phyloP scores from a whole-genome alignment of 192 early-diverging fungal species.

The Coemansia umbellata region DNA sequence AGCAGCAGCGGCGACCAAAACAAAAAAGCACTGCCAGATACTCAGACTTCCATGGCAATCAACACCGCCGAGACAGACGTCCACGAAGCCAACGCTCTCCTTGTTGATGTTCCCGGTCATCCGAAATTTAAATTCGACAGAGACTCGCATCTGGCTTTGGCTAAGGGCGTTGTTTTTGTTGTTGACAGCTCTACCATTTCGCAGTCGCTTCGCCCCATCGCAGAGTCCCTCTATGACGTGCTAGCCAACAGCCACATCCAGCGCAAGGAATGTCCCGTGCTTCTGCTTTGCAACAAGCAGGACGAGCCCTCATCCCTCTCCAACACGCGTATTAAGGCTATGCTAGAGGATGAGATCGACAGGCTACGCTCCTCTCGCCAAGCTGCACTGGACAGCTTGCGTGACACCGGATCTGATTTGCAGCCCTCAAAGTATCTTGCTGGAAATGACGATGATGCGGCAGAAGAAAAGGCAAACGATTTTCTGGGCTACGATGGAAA shows the following conservation, averaged over 20 bases:
- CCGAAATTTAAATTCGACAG: slow-evolving; percentile 73
- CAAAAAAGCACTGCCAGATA: slow-evolving; percentile 11
- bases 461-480: slow-evolving; percentile 58
- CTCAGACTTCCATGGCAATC: slow-evolving; percentile 40
- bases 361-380: slow-evolving; percentile 23
- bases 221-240: slow-evolving; percentile 82
- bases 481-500: slow-evolving; percentile 81
- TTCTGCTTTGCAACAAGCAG: slow-evolving; percentile 82
- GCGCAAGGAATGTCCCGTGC: slow-evolving; percentile 56
- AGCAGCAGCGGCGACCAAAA: background rate
- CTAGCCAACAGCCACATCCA: slow-evolving; percentile 61
- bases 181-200: slow-evolving; percentile 66
- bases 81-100: slow-evolving; percentile 18
- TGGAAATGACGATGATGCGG: slow-evolving; percentile 42
- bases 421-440: no score
- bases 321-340: slow-evolving; percentile 58
- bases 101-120: slow-evolving; percentile 90
- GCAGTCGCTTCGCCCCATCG: slow-evolving; percentile 54
- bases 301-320: slow-evolving; percentile 70
- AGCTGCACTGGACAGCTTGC: slow-evolving; percentile 26
- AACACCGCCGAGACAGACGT: slow-evolving; percentile 21
- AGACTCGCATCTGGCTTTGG: slow-evolving; percentile 62
- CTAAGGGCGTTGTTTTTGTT: slow-evolving; percentile 72
- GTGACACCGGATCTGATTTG: slow-evolving; percentile 1
- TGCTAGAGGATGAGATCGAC: slow-evolving; percentile 77